phyloP scores from a whole-genome alignment of 2,329 filamentous ascomycete species.

The Huntiella savannae region DNA sequence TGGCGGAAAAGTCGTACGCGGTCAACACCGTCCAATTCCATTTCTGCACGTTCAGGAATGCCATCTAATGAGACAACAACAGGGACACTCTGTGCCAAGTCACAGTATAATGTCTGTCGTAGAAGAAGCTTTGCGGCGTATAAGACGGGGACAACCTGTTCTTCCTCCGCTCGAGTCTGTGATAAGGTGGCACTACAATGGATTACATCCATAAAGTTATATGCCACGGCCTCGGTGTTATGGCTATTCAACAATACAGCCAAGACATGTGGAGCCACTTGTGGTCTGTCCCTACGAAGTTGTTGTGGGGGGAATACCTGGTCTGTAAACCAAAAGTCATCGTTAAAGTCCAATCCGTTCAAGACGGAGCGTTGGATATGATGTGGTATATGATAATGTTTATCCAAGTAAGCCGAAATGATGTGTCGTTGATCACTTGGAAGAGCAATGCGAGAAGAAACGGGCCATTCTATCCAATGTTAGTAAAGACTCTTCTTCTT shows the following conservation, averaged over 20 bases:
- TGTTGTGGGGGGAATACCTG: constrained; percentile 5
- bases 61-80: constrained; percentile 20
- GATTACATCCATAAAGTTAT: constrained; percentile 34
- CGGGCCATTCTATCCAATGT: neutral
- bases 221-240: constrained; percentile 29
- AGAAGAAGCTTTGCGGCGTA: constrained; percentile 36
- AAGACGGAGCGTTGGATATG: constrained; percentile 24
- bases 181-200: constrained; percentile 31
- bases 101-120: constrained; percentile 34
- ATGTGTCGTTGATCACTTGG: constrained; percentile 18
- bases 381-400: constrained; percentile 24
- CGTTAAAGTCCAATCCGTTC: constrained; percentile 31
- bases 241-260: constrained; percentile 31
- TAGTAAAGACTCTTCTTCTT: too few species aligned
- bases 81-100: constrained; percentile 30
- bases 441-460: neutral
- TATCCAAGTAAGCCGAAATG: constrained; percentile 33
- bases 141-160: constrained; percentile 28
- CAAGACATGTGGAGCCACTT: constrained; percentile 25
- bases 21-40: constrained; percentile 24
- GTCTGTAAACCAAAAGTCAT: constrained; percentile 32
- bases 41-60: constrained; percentile 13
- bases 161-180: constrained; percentile 28
- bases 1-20: constrained; percentile 27
- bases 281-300: constrained; percentile 21